Base-by-base conservation (phyloP, 2,329 filamentous ascomycete species). In the Nemania abortiva region DNA sequence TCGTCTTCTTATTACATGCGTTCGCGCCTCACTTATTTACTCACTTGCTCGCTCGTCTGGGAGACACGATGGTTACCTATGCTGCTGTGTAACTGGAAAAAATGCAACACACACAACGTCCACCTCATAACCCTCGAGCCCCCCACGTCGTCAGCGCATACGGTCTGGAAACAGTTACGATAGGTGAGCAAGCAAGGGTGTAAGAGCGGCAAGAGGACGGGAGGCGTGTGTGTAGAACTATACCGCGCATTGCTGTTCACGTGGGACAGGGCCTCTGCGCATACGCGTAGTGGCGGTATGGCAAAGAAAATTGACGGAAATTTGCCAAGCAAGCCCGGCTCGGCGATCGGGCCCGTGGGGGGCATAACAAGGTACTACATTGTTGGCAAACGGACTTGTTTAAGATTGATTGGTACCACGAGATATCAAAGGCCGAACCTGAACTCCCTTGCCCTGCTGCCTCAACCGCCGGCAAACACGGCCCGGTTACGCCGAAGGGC, bases 391-490 rank as follows among this genome's bases (percentile, higher is more conserved):
- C 18, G 60, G 57, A 57, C n/a, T 61, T 49, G 49, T 60, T 42
- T 58, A 34, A 37, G 37, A 64, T 66, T 63, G 42, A 58, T 66
- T 71, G 55, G 63, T 69, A 64, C 47, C 63, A 66, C 66, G 29
- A 60, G 34, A 57, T 54, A 60, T 60, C 58, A 55, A 63, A 63
- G 34, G 52, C 52, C 56, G 57, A 55, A 47, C n/a, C 50, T 22
- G 54, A 49, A 27, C 27, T 54, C 59, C 52, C 31, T 58, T 50
- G 52, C 52, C 42, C 31, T 34, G 50, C 22, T 18, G 27, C 49
- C 55, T 39, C 9, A 57, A 47, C 31, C 31, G 31, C 31, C 52
- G 52, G 52, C 15, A 34, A 7, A 5, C 29, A 34, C 52, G 52
- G 27, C 52, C 29, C 29, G 27, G 13, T 54, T 29, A 20, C 52